Percentiles rank a stretch among this genome's conserved stretches.
These are phyloP conservation scores for Termitomyces sp. DNA, from an alignment of 768 basidiomycete species.

Conservation along the genomic window DNA sequence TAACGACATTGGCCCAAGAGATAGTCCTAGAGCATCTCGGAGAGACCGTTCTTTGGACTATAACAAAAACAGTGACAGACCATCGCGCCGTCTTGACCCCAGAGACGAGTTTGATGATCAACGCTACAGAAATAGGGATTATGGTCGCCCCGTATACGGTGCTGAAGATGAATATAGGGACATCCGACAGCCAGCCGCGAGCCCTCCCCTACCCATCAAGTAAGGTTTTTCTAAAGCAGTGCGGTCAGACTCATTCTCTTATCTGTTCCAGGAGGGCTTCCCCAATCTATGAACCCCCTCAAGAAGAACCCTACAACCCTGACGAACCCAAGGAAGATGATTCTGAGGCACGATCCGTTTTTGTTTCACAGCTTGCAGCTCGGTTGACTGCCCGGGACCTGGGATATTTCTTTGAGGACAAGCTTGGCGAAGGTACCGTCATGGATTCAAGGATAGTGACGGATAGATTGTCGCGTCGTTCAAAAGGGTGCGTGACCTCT, in stretches of 20 bases:
- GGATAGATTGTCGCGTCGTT: conserved; percentile 88
- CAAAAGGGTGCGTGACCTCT: conserved; percentile 77
- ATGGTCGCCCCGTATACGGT: conserved; percentile 29
- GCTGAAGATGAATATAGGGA: conserved; percentile 30
- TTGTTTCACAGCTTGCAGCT: conserved; percentile 97
- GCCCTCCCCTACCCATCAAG: conserved; percentile 44
- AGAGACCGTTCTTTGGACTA: conserved; percentile 55
- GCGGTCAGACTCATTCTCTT: conserved; percentile 3
- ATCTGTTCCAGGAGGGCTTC: conserved; percentile 54
- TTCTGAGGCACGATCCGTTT: conserved; percentile 96
- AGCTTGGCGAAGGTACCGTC: conserved; percentile 88
- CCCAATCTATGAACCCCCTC: conserved; percentile 61
- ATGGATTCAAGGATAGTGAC: conserved; percentile 97
- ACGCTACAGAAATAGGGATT: conserved; percentile 38
- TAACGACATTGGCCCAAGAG: conserved; percentile 38
- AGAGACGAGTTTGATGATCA: conserved; percentile 62
- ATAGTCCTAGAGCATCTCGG: conserved; percentile 43
- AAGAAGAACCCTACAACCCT: conserved; percentile 67
- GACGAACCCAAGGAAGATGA: conserved; percentile 94
- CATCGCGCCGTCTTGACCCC: conserved; percentile 38
- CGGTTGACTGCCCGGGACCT: conserved; percentile 95
- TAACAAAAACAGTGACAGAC: conserved; percentile 44
- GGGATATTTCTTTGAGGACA: conserved; percentile 98
- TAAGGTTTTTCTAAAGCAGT: conserved; percentile 21
- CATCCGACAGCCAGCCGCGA: conserved; percentile 29